phyloP scores from a whole-genome alignment of 2,329 filamentous ascomycete species.

The Chaetomium strumarium region DNA sequence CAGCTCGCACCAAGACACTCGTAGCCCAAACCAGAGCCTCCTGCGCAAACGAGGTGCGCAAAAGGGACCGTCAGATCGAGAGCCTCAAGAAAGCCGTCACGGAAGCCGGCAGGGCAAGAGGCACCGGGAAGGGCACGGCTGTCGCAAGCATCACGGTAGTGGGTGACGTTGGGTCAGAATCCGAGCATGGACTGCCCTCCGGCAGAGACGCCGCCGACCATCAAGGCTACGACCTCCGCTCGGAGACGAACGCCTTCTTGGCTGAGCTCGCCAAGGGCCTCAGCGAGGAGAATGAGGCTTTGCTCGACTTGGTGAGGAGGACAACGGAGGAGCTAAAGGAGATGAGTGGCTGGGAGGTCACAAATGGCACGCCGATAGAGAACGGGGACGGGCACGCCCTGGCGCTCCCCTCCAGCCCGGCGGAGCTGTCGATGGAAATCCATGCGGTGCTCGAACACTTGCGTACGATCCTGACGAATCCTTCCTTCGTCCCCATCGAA shows the following conservation, averaged over 20 bases:
- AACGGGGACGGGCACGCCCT: conserved; percentile 27
- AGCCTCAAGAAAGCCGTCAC: conserved; percentile 80
- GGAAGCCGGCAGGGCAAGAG: conserved; percentile 59
- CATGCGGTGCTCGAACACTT: conserved; percentile 75
- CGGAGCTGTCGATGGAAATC: conserved; percentile 70
- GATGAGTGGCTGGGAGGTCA: conserved; percentile 54
- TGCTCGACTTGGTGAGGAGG: conserved; percentile 65
- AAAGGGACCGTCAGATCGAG: conserved; percentile 83
- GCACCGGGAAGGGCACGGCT: conserved; percentile 48
- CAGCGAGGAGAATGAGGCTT: conserved; percentile 84
- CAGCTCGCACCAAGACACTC: conserved; percentile 68
- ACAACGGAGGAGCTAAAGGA: conserved; percentile 67
- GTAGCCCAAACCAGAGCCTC: conserved; percentile 78
- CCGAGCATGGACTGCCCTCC: neutral
- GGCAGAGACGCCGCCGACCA: conserved; percentile 31
- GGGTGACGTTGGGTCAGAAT: conserved; percentile 37
- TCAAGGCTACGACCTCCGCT: conserved; percentile 63
- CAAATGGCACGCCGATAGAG: conserved; percentile 1
- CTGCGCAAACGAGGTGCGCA: conserved; percentile 85
- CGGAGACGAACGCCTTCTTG: conserved; percentile 87
- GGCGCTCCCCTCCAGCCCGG: conserved; percentile 36
- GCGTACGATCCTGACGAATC: conserved; percentile 80
- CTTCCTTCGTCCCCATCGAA: conserved; percentile 91
- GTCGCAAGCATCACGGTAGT: conserved; percentile 53
- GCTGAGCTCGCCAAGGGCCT: conserved; percentile 76